These are phyloP conservation scores for Sphaerulina vaccinii DNA, from an alignment of 2,329 filamentous ascomycete genomes.

Conservation along the genomic window DNA sequence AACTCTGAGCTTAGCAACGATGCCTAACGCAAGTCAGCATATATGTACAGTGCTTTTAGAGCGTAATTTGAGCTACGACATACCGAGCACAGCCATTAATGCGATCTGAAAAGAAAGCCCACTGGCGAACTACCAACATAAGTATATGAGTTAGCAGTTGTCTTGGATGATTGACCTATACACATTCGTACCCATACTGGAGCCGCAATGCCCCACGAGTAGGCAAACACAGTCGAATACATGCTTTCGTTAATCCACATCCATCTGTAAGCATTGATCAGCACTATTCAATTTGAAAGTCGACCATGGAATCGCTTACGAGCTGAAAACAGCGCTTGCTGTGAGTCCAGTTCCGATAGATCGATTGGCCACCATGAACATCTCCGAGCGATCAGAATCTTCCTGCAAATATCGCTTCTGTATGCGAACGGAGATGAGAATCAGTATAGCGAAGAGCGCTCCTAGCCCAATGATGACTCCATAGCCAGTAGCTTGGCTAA, in stretches of 20 bases:
- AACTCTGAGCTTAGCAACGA: constrained; percentile 51
- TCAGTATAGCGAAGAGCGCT: constrained; percentile 49
- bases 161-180: too few species aligned
- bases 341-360: constrained; percentile 33
- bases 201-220: constrained; percentile 31
- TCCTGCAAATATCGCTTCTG: constrained; percentile 47
- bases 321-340: constrained; percentile 11
- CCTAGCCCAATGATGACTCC: constrained; percentile 52
- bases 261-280: constrained; percentile 21
- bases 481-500: constrained; percentile 39
- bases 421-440: constrained; percentile 48
- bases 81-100: constrained; percentile 49
- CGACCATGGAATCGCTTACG: background rate
- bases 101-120: constrained; percentile 51
- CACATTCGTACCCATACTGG: too few species aligned
- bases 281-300: background rate
- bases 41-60: background rate
- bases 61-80: background rate
- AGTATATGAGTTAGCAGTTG: too few species aligned
- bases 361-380: constrained; percentile 43
- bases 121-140: constrained; percentile 39
- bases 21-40: constrained; percentile 27
- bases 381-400: constrained; percentile 47
- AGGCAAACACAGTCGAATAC: constrained; percentile 39
- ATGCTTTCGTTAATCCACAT: constrained; percentile 47